Conservation (phyloP, 208 protist genomes). For the Herpetomonas muscarum region DNA sequence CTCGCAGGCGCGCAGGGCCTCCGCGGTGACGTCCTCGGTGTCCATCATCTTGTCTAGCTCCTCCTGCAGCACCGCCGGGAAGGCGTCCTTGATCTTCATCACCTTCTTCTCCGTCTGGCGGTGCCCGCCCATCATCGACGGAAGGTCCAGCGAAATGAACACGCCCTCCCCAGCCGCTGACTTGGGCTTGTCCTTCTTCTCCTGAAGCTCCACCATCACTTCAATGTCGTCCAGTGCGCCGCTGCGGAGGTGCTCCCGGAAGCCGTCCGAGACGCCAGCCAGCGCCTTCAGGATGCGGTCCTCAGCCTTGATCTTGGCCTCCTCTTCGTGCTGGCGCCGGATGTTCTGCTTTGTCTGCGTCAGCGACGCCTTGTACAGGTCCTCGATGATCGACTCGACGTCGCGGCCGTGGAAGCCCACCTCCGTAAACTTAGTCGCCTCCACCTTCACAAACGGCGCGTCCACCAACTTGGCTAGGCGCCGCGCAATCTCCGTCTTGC, state of each 20-base stretch:
- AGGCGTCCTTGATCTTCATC: constrained; percentile 93
- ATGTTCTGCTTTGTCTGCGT: constrained; percentile 91
- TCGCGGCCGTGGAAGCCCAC: constrained; percentile 96
- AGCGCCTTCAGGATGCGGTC: constrained; percentile 89
- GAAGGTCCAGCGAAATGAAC: constrained; percentile 86
- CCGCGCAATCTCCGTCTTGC: constrained; percentile 96
- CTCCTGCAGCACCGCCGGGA: constrained; percentile 88
- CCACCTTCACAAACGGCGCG: constrained; percentile 98
- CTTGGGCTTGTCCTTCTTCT: constrained; percentile 91
- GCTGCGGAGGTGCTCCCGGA: constrained; percentile 91
- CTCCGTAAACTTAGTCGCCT: constrained; percentile 99
- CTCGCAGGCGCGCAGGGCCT: constrained; percentile 94
- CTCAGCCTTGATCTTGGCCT: constrained; percentile 77
- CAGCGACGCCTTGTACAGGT: constrained; percentile 94
- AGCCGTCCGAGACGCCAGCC: constrained; percentile 86
- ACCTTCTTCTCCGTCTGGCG: constrained; percentile 87
- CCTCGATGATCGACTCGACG: constrained; percentile 97
- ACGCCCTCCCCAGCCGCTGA: constrained; percentile 68
- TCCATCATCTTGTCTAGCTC: constrained; percentile 95
- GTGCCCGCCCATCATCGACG: constrained; percentile 70
- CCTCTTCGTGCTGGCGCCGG: constrained; percentile 80
- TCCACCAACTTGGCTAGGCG: constrained; percentile 96
- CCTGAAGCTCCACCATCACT: constrained; percentile 89
- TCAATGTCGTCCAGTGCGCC: constrained; percentile 90
- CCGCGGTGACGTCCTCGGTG: constrained; percentile 87